Conservation (phyloP, 2,329 filamentous ascomycete genomes). For the Xylogone sp. region DNA sequence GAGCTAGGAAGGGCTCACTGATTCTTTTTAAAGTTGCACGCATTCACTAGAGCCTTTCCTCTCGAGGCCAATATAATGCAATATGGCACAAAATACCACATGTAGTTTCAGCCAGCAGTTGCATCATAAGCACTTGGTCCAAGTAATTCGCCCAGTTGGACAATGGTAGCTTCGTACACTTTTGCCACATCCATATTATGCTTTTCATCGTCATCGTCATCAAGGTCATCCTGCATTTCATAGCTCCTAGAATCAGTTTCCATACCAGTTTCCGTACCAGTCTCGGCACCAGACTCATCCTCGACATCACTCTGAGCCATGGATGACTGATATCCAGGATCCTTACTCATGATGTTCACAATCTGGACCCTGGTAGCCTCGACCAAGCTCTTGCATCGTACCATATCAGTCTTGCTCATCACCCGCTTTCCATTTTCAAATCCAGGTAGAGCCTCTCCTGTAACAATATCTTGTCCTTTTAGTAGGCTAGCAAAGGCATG, state of each 20-base stretch:
- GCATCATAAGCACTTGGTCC: conserved; percentile 26
- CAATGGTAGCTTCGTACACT: conserved; percentile 77
- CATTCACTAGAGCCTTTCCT: too few species aligned
- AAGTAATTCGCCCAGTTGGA: conserved; percentile 67
- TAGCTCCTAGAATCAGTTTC: conserved; percentile 27
- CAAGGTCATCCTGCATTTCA: conserved; percentile 25
- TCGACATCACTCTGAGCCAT: conserved; percentile 33
- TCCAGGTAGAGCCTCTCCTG: conserved; percentile 63
- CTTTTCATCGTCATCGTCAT: conserved; percentile 42
- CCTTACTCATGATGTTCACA: conserved; percentile 61
- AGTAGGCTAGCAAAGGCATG: conserved; percentile 77
- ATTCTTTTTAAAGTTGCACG: too few species aligned
- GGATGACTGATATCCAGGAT: conserved; percentile 38
- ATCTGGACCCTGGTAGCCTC: conserved; percentile 71
- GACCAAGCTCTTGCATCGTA: conserved; percentile 77
- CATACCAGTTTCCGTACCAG: conserved; percentile 25
- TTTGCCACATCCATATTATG: conserved; percentile 69
- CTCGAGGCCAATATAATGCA: not conserved
- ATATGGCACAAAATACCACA: not conserved
- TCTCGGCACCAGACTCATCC: conserved; percentile 26
- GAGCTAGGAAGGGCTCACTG: too few species aligned
- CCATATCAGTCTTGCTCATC: conserved; percentile 78
- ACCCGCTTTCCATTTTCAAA: conserved; percentile 55
- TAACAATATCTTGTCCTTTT: conserved; percentile 61
- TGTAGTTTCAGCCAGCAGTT: not conserved